Conservation (phyloP, 805 yeast genomes). For the Maudiozyma saulgeensis region DNA sequence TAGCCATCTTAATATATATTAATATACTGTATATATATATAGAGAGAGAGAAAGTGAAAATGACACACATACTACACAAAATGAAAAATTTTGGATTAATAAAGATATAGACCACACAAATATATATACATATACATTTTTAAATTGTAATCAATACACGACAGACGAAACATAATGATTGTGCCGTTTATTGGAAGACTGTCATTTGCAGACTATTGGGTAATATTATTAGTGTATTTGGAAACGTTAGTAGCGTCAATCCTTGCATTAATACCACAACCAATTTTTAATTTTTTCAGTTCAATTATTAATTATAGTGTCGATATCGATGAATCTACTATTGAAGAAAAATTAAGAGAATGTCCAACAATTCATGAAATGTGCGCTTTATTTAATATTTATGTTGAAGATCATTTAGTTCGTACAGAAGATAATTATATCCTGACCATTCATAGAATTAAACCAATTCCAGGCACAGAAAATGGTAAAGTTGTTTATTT, state of each 20-base stretch:
- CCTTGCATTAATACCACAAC: constrained; percentile 37
- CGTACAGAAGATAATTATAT: constrained; percentile 69
- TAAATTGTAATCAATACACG: too few relatives aligned
- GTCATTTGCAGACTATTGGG: constrained; percentile 40
- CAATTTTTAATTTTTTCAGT: constrained; percentile 32
- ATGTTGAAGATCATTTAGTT: constrained; percentile 67
- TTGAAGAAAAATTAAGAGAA: constrained; percentile 14
- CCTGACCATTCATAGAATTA: constrained; percentile 64
- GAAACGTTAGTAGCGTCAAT: constrained; percentile 40
- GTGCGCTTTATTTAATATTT: constrained; percentile 59
- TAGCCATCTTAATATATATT: too few relatives aligned
- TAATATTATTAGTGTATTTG: constrained; percentile 39
- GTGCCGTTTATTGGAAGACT: constrained; percentile 26
- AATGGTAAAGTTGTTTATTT: constrained; percentile 55
- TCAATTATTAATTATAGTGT: constrained; percentile 15
- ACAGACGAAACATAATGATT: not conserved
- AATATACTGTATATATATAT: too few relatives aligned
- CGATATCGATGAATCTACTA: constrained; percentile 13
- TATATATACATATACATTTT: too few relatives aligned
- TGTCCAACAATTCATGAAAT: constrained; percentile 54
- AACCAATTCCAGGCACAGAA: constrained; percentile 28
- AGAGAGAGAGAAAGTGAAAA: too few relatives aligned
- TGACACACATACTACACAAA: too few relatives aligned
- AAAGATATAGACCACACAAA: too few relatives aligned
- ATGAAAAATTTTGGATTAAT: too few relatives aligned